A percentile compares a stretch with the other conserved stretches of the same genome.
Conservation (phyloP, 345 rosid genomes). For the Pugionium cornutum region DNA sequence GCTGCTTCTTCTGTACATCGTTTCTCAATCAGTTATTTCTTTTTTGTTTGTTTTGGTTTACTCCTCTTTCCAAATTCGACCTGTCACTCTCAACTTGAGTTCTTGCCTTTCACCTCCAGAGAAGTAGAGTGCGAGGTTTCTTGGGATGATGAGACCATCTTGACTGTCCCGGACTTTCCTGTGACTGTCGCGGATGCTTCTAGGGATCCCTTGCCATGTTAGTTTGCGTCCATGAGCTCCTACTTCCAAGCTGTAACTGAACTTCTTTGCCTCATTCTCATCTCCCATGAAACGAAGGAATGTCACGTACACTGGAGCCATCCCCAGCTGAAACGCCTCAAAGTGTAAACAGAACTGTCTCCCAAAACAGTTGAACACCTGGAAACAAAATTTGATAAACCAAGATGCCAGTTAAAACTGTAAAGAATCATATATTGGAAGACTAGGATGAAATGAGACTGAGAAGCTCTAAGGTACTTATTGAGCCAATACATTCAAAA, state of each 20-base stretch:
- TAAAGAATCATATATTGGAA: not conserved
- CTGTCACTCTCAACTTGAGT: constrained; percentile 83
- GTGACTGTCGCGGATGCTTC: constrained; percentile 92
- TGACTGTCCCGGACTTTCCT: constrained; percentile 89
- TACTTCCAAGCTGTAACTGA: constrained; percentile 85
- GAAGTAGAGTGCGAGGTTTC: constrained; percentile 84
- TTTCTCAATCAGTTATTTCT: not conserved
- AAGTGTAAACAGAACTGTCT: constrained; percentile 92
- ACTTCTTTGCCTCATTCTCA: constrained; percentile 85
- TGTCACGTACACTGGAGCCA: constrained; percentile 92
- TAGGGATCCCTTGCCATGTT: constrained; percentile 84
- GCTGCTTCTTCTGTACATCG: constrained; percentile 39
- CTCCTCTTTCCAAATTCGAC: constrained; percentile 93
- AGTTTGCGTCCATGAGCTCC: constrained; percentile 82
- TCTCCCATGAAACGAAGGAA: constrained; percentile 96
- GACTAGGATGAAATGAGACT: not conserved
- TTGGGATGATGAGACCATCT: constrained; percentile 81
- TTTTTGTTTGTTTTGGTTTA: constrained; percentile 28
- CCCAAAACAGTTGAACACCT: constrained; percentile 94
- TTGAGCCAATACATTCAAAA: constrained; percentile 1
- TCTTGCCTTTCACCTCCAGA: constrained; percentile 88
- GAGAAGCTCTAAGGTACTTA: not conserved
- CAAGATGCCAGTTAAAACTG: not conserved
- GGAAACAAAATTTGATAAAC: constrained; percentile 1
- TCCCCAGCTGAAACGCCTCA: constrained; percentile 89